phyloP scores from a whole-genome alignment of 2,329 filamentous ascomycete genomes.

The Thielaviopsis ethacetica region DNA sequence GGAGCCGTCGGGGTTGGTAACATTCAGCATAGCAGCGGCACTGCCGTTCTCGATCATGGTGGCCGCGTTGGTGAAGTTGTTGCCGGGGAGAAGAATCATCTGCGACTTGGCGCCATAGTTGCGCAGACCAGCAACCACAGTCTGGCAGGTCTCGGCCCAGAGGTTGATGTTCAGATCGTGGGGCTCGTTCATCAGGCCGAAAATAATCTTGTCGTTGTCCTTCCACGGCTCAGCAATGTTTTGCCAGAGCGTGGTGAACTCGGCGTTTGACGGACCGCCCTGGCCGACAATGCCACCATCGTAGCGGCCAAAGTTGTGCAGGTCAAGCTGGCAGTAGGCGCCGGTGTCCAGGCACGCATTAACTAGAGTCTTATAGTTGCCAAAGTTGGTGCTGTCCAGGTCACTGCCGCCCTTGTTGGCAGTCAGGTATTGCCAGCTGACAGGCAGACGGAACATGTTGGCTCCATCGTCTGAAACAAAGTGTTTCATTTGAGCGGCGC shows the following conservation, averaged over 20 bases:
- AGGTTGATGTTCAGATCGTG: constrained; percentile 38
- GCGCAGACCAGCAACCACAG: constrained; percentile 48
- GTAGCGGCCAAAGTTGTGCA: constrained; percentile 44
- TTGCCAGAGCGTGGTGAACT: constrained; percentile 42
- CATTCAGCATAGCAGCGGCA: constrained; percentile 31
- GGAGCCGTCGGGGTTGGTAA: constrained; percentile 43
- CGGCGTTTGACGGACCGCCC: constrained; percentile 41
- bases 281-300: constrained; percentile 48
- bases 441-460: constrained; percentile 38
- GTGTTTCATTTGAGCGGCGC: constrained; percentile 38
- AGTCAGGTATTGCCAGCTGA: constrained; percentile 41
- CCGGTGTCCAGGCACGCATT: constrained; percentile 39
- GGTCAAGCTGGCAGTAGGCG: constrained; percentile 42
- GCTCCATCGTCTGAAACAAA: constrained; percentile 34
- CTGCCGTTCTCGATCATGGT: constrained; percentile 32
- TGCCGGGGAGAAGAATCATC: constrained; percentile 48
- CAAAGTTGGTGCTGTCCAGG: constrained; percentile 31
- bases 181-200: constrained; percentile 57
- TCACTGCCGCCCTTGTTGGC: constrained; percentile 32
- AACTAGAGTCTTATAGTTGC: constrained; percentile 37
- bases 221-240: constrained; percentile 43
- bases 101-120: constrained; percentile 44
- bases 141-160: constrained; percentile 46
- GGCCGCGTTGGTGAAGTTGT: constrained; percentile 36
- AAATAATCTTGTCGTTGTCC: constrained; percentile 34